These are phyloP conservation scores for Piedraia hortae DNA, from an alignment of 2,329 filamentous ascomycete genomes.

Conservation along the genomic window DNA sequence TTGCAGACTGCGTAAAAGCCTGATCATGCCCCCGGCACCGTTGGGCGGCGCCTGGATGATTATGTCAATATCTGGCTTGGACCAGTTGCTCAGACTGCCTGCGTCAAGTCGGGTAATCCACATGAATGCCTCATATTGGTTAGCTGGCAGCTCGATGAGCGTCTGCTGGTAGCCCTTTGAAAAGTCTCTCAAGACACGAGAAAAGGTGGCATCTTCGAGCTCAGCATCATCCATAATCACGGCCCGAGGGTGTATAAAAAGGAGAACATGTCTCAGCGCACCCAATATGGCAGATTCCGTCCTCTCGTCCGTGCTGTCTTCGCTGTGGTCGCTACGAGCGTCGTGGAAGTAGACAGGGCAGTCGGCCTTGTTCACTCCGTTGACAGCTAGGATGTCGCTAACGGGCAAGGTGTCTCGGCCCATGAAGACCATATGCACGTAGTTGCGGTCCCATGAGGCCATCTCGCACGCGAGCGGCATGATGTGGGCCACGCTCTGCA, in stretches of 20 bases:
- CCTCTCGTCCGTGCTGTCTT: constrained; percentile 39
- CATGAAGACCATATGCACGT: constrained; percentile 60
- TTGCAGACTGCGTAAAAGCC: constrained; percentile 49
- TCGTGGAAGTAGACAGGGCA: constrained; percentile 42
- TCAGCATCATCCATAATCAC: constrained; percentile 41
- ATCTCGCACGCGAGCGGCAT: constrained; percentile 72
- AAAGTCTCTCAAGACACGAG: constrained; percentile 29
- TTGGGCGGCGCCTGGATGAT: constrained; percentile 46
- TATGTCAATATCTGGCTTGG: constrained; percentile 52
- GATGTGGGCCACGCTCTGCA: constrained; percentile 43
- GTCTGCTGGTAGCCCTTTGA: constrained; percentile 26
- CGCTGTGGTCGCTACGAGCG: constrained; percentile 47
- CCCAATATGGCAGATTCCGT: constrained; percentile 36
- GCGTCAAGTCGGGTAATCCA: constrained; percentile 64
- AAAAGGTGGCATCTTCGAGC: constrained; percentile 42
- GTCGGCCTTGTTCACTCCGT: constrained; percentile 38
- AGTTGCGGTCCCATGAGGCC: constrained; percentile 37
- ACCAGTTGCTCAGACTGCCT: constrained; percentile 46
- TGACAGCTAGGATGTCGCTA: constrained; percentile 42
- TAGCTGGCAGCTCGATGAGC: constrained; percentile 46
- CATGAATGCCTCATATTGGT: constrained; percentile 32
- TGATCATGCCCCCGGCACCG: constrained; percentile 46
- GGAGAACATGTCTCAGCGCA: constrained; percentile 42
- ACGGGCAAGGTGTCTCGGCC: constrained; percentile 43
- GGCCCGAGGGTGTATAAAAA: constrained; percentile 50